Evolutionary conservation across 2,329 filamentous ascomycete species (phyloP).

Genomic region (Scortechinia acanthostroma): DNA sequence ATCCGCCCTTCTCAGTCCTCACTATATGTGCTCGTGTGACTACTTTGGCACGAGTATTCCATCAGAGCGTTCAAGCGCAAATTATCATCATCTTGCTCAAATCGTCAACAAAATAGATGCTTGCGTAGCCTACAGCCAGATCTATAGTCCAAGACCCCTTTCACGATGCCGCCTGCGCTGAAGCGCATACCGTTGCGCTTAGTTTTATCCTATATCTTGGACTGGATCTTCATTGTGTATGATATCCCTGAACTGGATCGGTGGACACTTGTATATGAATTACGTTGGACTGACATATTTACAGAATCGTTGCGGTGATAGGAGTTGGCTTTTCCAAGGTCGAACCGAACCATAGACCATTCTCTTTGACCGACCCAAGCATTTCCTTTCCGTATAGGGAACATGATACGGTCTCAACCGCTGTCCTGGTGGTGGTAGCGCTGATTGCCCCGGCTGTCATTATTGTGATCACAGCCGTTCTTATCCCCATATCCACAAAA

Average conservation of each 20-base stretch:
- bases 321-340: not conserved
- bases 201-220: not conserved
- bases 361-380: not conserved
- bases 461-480: not conserved
- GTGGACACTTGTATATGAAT: not conserved
- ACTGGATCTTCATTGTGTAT: slow-evolving; percentile 1
- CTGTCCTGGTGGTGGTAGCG: not conserved
- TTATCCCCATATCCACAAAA: not conserved
- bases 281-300: not conserved
- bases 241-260: no score
- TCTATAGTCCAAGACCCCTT: no score
- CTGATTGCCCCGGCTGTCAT: not conserved
- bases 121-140: no score
- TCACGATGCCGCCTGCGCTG: no score
- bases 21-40: no score
- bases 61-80: no score
- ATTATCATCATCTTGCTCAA: no score
- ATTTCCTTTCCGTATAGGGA: not conserved
- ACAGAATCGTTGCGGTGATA: not conserved
- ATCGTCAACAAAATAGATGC: no score
- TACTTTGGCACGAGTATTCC: no score
- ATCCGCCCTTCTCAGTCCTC: no score
- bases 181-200: no score
- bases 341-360: not conserved
- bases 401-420: not conserved